A percentile compares a stretch with the other conserved stretches of the same genome.
Evolutionary conservation across 2,329 filamentous ascomycete species (phyloP).

Genomic region (Mariannaea sp.): DNA sequence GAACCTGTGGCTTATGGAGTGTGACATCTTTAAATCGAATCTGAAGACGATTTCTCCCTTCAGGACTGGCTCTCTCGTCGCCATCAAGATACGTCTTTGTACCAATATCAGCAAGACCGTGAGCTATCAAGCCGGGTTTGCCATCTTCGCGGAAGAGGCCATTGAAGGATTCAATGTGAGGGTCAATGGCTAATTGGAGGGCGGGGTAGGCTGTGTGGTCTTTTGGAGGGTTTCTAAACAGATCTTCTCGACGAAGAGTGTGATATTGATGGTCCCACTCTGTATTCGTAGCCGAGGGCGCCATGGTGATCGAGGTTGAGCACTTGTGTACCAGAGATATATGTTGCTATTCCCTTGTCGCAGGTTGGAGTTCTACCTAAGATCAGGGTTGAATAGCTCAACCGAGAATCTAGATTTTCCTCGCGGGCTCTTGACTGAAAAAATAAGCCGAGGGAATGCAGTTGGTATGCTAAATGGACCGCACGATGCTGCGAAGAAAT

Average conservation of each 20-base stretch:
- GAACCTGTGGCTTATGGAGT: slow-evolving; percentile 80
- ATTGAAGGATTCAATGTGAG: slow-evolving; percentile 97
- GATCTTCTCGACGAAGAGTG: slow-evolving; percentile 80
- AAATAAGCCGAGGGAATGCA: slow-evolving; percentile 15
- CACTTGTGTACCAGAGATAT: slow-evolving; percentile 4
- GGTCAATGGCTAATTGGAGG: slow-evolving; percentile 82
- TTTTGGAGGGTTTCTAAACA: slow-evolving; percentile 86
- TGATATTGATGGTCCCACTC: slow-evolving; percentile 87
- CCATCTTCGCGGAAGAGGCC: slow-evolving; percentile 78
- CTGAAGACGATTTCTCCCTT: slow-evolving; percentile 73
- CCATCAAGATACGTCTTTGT: slow-evolving; percentile 87
- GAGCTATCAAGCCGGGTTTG: slow-evolving; percentile 62
- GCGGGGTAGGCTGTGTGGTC: slow-evolving; percentile 88
- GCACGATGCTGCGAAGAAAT: slow-evolving; percentile 29
- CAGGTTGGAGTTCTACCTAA: slow-evolving; percentile 4
- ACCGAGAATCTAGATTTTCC: background rate
- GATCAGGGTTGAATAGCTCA: background rate
- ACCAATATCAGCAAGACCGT: slow-evolving; percentile 86
- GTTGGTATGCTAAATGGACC: slow-evolving; percentile 24
- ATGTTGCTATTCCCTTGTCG: slow-evolving; percentile 6
- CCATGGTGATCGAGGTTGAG: slow-evolving; percentile 50
- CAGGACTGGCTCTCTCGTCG: slow-evolving; percentile 63
- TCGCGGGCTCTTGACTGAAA: slow-evolving; percentile 17
- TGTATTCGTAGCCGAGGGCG: slow-evolving; percentile 63
- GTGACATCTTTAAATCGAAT: slow-evolving; percentile 81